Evolutionary conservation across 805 yeast genomes (phyloP).

Genomic region (Cyberlindnera maclurae): DNA sequence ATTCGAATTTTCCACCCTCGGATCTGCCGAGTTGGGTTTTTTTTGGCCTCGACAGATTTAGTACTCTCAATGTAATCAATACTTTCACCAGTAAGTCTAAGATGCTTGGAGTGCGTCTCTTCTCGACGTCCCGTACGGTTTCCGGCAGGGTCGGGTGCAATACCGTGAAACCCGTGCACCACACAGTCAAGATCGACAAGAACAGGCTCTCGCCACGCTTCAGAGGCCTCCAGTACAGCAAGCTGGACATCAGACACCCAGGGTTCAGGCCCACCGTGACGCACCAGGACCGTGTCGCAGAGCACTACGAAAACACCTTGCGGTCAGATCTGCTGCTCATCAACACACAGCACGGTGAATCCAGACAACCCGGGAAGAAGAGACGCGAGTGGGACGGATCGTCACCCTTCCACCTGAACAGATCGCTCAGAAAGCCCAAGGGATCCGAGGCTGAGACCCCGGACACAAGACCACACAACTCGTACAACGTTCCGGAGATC

Average conservation of each 20-base stretch:
- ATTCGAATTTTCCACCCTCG: too few species aligned
- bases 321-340: slow-evolving; percentile 73
- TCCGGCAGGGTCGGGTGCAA: slow-evolving; percentile 52
- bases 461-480: slow-evolving; percentile 60
- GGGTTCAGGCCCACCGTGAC: slow-evolving; percentile 67
- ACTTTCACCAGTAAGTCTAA: too few species aligned
- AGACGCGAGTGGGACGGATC: slow-evolving; percentile 79
- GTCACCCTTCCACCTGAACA: slow-evolving; percentile 83
- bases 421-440: slow-evolving; percentile 67
- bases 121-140: slow-evolving; percentile 20
- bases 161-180: slow-evolving; percentile 88
- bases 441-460: slow-evolving; percentile 73
- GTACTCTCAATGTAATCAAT: too few species aligned
- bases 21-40: too few species aligned
- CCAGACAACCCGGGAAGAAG: slow-evolving; percentile 53
- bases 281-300: slow-evolving; percentile 72
- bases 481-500: slow-evolving; percentile 66
- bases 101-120: slow-evolving; percentile 11
- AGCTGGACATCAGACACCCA: slow-evolving; percentile 74
- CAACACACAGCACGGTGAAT: slow-evolving; percentile 62
- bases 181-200: slow-evolving; percentile 70
- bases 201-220: slow-evolving; percentile 67
- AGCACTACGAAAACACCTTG: slow-evolving; percentile 69
- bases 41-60: too few species aligned
- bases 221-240: slow-evolving; percentile 56